Conservation (phyloP, 2,329 filamentous ascomycete genomes). For the Sporothrix protearum region DNA sequence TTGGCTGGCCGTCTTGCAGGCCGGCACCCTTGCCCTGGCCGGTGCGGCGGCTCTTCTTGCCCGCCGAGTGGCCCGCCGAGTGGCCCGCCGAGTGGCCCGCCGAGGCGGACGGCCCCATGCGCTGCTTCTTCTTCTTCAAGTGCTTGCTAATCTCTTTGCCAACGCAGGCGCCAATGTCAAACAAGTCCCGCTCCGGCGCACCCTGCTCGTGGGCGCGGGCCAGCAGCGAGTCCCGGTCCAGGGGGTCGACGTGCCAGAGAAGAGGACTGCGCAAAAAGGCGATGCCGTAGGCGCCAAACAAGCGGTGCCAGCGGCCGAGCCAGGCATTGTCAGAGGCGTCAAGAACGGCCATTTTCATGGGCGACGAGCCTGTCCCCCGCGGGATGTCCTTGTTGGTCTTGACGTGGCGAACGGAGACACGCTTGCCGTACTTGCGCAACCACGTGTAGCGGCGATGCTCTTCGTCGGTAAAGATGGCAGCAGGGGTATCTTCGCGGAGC, state of each 20-base stretch:
- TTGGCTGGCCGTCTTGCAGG: conserved; percentile 38
- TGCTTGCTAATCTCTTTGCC: conserved; percentile 80
- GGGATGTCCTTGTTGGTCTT: conserved; percentile 38
- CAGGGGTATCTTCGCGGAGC: conserved; percentile 68
- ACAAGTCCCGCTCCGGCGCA: conserved; percentile 56
- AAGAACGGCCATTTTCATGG: conserved; percentile 56
- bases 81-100: no score
- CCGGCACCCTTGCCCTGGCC: conserved; percentile 29
- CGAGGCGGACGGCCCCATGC: neutral
- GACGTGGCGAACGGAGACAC: conserved; percentile 55
- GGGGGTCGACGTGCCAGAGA: conserved; percentile 78
- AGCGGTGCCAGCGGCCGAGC: conserved; percentile 67
- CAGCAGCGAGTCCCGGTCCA: conserved; percentile 69
- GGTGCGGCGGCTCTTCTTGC: neutral
- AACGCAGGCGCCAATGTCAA: conserved; percentile 69
- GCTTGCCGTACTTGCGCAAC: conserved; percentile 62
- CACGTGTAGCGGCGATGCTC: conserved; percentile 79
- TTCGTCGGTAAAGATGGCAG: conserved; percentile 77
- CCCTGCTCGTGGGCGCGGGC: conserved; percentile 62
- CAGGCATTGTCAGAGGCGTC: conserved; percentile 62
- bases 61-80: no score
- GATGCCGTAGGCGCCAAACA: conserved; percentile 68
- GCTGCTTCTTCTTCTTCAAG: conserved; percentile 61
- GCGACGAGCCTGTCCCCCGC: neutral
- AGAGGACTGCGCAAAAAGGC: conserved; percentile 71